Percentiles rank a stretch among this genome's conserved stretches.
phyloP scores from a whole-genome alignment of 768 basidiomycete genomes.

The Podaxis sp. region DNA sequence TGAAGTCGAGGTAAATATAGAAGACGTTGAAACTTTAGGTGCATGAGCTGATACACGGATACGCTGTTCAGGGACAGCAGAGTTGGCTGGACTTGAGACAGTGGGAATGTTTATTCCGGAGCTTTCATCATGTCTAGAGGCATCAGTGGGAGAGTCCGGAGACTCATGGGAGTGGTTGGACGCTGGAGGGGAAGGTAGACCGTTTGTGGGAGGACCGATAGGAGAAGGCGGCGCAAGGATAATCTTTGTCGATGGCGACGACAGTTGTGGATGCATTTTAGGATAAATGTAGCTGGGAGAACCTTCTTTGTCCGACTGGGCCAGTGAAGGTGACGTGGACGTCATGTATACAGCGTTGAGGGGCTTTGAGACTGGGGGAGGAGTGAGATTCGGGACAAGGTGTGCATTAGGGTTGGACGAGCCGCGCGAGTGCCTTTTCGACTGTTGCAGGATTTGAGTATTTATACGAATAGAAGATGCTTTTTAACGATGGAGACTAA shows the following conservation, averaged over 20 bases:
- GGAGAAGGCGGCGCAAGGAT: conserved; percentile 11
- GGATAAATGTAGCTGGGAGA: background rate
- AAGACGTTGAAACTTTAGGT: background rate
- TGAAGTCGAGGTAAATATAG: background rate
- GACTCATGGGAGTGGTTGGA: conserved; percentile 7
- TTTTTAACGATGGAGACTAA: conserved; percentile 18
- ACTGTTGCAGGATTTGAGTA: conserved; percentile 22
- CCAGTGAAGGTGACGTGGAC: conserved; percentile 16
- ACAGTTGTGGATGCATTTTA: background rate
- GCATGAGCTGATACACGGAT: background rate
- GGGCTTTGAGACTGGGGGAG: conserved; percentile 25
- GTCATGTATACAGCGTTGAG: conserved; percentile 20
- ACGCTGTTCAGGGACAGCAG: background rate
- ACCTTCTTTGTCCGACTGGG: background rate
- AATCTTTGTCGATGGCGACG: background rate
- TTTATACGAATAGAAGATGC: conserved; percentile 6
- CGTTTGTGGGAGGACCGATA: conserved; percentile 4
- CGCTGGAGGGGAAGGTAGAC: conserved; percentile 13
- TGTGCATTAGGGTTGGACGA: conserved; percentile 24
- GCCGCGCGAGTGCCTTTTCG: conserved; percentile 44
- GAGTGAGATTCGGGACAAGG: conserved; percentile 22
- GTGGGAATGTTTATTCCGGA: background rate
- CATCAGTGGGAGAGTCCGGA: background rate
- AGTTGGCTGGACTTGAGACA: background rate
- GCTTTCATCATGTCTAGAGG: background rate